Base-by-base conservation (phyloP, 2,329 filamentous ascomycete species). In the Aspergillus alliaceus region DNA sequence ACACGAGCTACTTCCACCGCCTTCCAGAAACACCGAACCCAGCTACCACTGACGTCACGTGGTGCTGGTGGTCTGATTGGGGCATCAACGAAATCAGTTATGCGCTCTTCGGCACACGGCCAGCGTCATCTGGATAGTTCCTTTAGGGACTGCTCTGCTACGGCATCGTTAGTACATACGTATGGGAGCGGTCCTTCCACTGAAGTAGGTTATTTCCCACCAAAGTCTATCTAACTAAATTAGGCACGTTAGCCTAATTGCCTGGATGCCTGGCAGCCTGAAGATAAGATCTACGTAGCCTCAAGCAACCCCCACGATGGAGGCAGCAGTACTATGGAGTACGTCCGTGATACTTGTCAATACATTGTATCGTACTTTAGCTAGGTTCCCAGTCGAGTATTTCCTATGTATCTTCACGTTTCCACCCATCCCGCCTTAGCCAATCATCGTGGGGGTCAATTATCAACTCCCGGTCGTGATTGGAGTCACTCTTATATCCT, bases 1-100 rank as follows among this genome's bases (percentile, higher is more conserved):
- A 65, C 65, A 70, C 68, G 34, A 61, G 54, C 14, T 1, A 24
- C 40, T 69, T 73, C 71, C 63, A 72, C 71, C 67, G 70, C 70
- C 69, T 73, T 72, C 71, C 64, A 68, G 70, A 73, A 73, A 47
- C 42, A 63, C 44, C 44, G 20, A 31, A 29, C 27, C 27, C 27
- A 9, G 5, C 5, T 29, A 12, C 39, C 52, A 42, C 40, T 37
- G 56, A 40, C 50, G 31, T 60, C 56, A 64, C 58, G 57, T 63
- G 62, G 50, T 12, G n/a, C 15, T 6, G 27, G 14, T 52, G 50
- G 40, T 24, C 40, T 27, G 24, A 29, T 18, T 18, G 40, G 14
- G 32, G n/a, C n/a, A n/a, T n/a, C n/a, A n/a, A n/a, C n/a, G n/a
- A n/a, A n/a, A n/a, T n/a, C n/a, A n/a, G n/a, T n/a, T n/a, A n/a